Evolutionary conservation across 192 early-diverging fungal species (phyloP).

Genomic region (Umbelopsis isabellina): DNA sequence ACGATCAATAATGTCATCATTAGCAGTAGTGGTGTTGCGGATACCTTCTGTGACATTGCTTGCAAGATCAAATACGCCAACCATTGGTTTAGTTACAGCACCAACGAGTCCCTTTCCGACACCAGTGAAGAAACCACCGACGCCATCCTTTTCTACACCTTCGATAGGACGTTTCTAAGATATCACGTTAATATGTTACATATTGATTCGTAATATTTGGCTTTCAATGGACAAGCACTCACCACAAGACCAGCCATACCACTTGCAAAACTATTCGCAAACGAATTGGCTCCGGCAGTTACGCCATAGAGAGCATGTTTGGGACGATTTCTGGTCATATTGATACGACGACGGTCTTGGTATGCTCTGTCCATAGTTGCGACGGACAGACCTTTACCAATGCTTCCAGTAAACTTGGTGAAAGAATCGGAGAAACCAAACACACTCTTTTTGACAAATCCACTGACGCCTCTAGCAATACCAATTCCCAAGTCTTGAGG

Average conservation of each 20-base stretch:
- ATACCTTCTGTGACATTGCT: conserved; percentile 94
- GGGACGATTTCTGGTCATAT: conserved; percentile 83
- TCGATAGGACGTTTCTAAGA: conserved; percentile 76
- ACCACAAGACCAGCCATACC: conserved; percentile 90
- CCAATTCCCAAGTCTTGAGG: conserved; percentile 95
- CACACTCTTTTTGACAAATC: conserved; percentile 90
- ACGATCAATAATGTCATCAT: conserved; percentile 82
- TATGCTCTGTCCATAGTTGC: conserved; percentile 93
- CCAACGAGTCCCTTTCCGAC: conserved; percentile 94
- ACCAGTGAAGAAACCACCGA: conserved; percentile 94
- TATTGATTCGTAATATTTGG: neutral
- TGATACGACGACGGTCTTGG: conserved; percentile 82
- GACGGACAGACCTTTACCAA: conserved; percentile 95
- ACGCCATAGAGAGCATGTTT: conserved; percentile 90
- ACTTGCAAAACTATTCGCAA: conserved; percentile 82
- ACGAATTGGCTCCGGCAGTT: conserved; percentile 81
- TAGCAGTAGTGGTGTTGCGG: conserved; percentile 91
- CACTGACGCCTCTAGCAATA: conserved; percentile 78
- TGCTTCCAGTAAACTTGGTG: conserved; percentile 93
- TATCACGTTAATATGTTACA: conserved; percentile 27
- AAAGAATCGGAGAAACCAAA: conserved; percentile 95
- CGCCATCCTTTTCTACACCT: conserved; percentile 86
- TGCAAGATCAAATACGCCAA: conserved; percentile 94
- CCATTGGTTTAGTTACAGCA: conserved; percentile 91
- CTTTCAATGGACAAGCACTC: conserved; percentile 30